Evolutionary conservation across 2,329 filamentous ascomycete species (phyloP), one percentile per base, ranked within the genome.

Genomic region (Trichoderma sp.): DNA sequence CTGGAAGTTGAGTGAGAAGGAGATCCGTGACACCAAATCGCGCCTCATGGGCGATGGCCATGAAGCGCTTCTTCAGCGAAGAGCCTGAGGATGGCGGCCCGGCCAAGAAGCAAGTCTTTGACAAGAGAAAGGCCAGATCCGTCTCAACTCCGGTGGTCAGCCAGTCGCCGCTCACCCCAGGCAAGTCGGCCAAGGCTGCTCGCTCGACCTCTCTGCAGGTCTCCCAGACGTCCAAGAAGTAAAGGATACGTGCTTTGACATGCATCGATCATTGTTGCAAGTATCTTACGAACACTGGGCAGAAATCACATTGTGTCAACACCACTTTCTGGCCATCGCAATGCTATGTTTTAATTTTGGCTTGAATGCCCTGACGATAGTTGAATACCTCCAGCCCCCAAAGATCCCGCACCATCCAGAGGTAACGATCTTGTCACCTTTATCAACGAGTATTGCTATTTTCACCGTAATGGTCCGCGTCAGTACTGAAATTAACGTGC

Each of bases 1-100:
- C 6, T 72, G 63, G 71, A 55, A 71, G 53, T 36, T 72, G 57
- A 66, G 68, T 5, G 50, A 69, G 6, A 57, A 12, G 11, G 72
- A 74, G 26, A 64, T 53, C 12, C 6, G 6, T 15, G 72, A 61
- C 28, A 43, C 70, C 32, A 71, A 70, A 36, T 47, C 32, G 30
- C 63, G 39, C 6, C 39, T 17, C 5, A 68, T 72, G 55, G 73
- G 73, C 34, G 34, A 36, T 36, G 34, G 34, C 47, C 28, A 62
- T 62, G 39, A 69, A 58, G 28, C 67, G 67, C 28, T 69, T 62
- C 9, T 20, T 36, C 28, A 69, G 36, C 30, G 67, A 69, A 17
- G 57, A 53, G 20, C 13, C 67, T n/a, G 39, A 43, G 39, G 39
- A n/a, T 28, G 17, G n/a, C 6, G 23, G 11, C 13, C n/a, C 57